A percentile compares a stretch with the other conserved stretches of the same genome.
These are phyloP conservation scores for Acer saccharum DNA, from an alignment of 345 rosid species.

Conservation along the genomic window DNA sequence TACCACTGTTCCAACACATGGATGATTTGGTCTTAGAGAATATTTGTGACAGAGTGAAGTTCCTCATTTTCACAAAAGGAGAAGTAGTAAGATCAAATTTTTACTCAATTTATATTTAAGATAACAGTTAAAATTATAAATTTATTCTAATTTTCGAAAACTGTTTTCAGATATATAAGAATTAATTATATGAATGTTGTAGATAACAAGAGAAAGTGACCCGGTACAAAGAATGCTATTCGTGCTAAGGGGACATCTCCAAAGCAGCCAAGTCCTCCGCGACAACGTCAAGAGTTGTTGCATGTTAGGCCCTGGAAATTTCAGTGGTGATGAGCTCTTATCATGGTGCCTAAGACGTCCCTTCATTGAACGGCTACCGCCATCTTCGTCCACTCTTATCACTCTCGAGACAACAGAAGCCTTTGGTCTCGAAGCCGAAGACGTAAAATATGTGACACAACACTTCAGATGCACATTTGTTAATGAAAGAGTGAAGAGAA, in stretches of 20 bases:
- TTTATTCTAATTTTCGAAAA: no score
- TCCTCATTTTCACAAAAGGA: constrained; percentile 92
- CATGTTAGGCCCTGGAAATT: constrained; percentile 97
- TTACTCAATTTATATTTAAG: neutral
- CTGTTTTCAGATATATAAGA: no score
- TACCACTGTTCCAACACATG: constrained; percentile 93
- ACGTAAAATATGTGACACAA: constrained; percentile 89
- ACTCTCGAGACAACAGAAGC: constrained; percentile 96
- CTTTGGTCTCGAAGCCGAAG: constrained; percentile 87
- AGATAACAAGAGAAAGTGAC: constrained; percentile 94
- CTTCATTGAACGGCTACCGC: constrained; percentile 82
- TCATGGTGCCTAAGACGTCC: constrained; percentile 95
- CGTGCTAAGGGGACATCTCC: constrained; percentile 95
- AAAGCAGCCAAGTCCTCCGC: constrained; percentile 87
- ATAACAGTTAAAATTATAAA: neutral
- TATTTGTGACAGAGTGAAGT: constrained; percentile 90
- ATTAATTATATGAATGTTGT: neutral
- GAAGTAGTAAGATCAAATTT: constrained; percentile 63
- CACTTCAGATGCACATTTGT: constrained; percentile 97
- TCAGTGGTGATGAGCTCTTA: constrained; percentile 93
- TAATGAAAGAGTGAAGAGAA: constrained; percentile 84
- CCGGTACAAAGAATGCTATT: constrained; percentile 94
- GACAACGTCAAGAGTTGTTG: constrained; percentile 89
- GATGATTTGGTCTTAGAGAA: constrained; percentile 92
- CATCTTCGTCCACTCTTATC: constrained; percentile 78